Conservation (phyloP, 2,329 filamentous ascomycete genomes). For the Apiospora pterosperma region DNA sequence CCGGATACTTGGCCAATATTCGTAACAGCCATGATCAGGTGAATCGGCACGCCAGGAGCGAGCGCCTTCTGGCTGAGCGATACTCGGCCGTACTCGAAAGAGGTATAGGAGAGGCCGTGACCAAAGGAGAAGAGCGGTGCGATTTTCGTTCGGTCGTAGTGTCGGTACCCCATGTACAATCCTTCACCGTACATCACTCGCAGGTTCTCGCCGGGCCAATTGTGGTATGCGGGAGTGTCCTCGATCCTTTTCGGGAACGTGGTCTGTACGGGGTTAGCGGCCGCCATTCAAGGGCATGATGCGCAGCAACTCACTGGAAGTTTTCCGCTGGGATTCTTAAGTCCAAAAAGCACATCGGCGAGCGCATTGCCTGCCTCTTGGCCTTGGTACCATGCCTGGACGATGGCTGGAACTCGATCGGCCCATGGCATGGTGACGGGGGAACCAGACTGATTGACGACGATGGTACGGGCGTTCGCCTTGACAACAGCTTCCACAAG, state of each 20-base stretch:
- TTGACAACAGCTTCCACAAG: constrained; percentile 60
- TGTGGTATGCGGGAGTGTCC: constrained; percentile 68
- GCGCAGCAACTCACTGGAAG: constrained; percentile 46
- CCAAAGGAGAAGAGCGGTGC: constrained; percentile 68
- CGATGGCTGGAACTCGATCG: constrained; percentile 58
- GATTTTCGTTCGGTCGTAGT: constrained; percentile 62
- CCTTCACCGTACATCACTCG: constrained; percentile 70
- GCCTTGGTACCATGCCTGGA: constrained; percentile 71
- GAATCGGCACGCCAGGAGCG: constrained; percentile 34
- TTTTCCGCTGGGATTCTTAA: constrained; percentile 64
- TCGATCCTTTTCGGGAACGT: constrained; percentile 64
- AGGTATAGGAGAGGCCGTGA: constrained; percentile 71
- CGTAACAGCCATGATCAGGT: constrained; percentile 45
- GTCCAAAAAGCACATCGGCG: constrained; percentile 63
- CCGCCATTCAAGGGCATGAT: not conserved
- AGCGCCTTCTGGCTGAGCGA: constrained; percentile 43
- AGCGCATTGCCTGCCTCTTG: constrained; percentile 68
- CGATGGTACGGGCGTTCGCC: constrained; percentile 63
- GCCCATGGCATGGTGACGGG: constrained; percentile 70
- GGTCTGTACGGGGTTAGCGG: constrained; percentile 33
- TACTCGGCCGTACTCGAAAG: constrained; percentile 60
- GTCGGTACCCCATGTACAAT: constrained; percentile 68
- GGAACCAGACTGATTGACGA: constrained; percentile 68
- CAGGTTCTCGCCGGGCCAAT: constrained; percentile 69
- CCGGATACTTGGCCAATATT: constrained; percentile 56